Percentiles rank a stretch among this genome's conserved stretches.
These are phyloP conservation scores for Saturnispora kantuleensis DNA, from an alignment of 805 yeast species.

Conservation along the genomic window DNA sequence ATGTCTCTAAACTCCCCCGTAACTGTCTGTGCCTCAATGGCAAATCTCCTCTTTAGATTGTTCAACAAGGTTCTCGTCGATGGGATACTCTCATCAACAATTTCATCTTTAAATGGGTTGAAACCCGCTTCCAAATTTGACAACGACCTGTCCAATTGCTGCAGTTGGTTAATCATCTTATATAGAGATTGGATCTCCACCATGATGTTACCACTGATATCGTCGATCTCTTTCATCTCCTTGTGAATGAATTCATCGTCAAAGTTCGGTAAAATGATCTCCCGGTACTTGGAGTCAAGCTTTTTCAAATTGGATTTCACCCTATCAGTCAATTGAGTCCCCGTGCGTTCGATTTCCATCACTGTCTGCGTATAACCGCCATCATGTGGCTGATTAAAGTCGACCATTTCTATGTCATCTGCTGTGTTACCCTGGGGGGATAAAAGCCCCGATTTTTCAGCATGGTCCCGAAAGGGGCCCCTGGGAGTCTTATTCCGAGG, in stretches of 20 bases:
- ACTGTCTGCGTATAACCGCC: slow-evolving; percentile 6
- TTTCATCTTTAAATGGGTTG: slow-evolving; percentile 2
- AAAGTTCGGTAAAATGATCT: slow-evolving; percentile 79
- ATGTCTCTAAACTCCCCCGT: slow-evolving; percentile 74
- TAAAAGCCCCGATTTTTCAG: slow-evolving; percentile 55
- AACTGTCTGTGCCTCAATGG: slow-evolving; percentile 69
- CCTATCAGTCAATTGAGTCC: slow-evolving; percentile 17
- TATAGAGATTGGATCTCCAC: slow-evolving; percentile 72
- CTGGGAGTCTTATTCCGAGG: slow-evolving; percentile 50
- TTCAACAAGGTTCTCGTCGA: slow-evolving; percentile 42
- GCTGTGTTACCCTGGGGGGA: neutral
- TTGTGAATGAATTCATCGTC: slow-evolving; percentile 72
- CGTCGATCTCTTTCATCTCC: slow-evolving; percentile 48
- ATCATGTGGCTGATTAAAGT: neutral
- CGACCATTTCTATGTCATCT: slow-evolving; percentile 9
- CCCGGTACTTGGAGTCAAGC: slow-evolving; percentile 64
- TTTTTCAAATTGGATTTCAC: slow-evolving; percentile 47
- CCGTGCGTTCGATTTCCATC: slow-evolving; percentile 11
- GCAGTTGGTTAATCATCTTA: slow-evolving; percentile 57
- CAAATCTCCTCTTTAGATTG: slow-evolving; percentile 77
- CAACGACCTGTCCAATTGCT: slow-evolving; percentile 24
- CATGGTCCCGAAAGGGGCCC: slow-evolving; percentile 14
- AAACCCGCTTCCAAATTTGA: neutral
- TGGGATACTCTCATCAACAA: neutral
- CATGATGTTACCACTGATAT: slow-evolving; percentile 64